A percentile compares a stretch with the other conserved stretches of the same genome.
phyloP scores from a whole-genome alignment of 2,329 filamentous ascomycete genomes.

The Fusarium zealandicum region DNA sequence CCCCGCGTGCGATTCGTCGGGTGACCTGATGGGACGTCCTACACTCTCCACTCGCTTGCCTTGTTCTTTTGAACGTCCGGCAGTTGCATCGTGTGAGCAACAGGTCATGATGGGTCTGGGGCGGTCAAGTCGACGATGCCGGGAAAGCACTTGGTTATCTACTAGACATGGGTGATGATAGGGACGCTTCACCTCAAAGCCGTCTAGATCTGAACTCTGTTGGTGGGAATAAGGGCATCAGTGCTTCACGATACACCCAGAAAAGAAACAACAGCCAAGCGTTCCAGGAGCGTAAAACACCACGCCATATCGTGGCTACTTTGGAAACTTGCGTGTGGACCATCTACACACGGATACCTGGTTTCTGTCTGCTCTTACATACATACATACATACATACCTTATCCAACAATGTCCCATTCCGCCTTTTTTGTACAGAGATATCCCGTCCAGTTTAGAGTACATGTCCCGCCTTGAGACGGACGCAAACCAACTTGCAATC shows the following conservation, averaged over 20 bases:
- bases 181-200: too few species aligned
- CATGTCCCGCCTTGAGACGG: too few species aligned
- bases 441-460: neutral
- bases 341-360: slow-evolving; percentile 7
- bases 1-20: slow-evolving; percentile 33
- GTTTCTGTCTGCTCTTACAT: neutral
- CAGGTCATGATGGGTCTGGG: slow-evolving; percentile 26
- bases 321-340: slow-evolving; percentile 1
- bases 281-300: too few species aligned
- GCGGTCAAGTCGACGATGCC: slow-evolving; percentile 13
- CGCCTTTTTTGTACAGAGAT: slow-evolving; percentile 29
- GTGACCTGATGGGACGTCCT: slow-evolving; percentile 5
- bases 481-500: neutral
- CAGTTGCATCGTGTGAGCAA: slow-evolving; percentile 27
- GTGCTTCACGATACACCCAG: too few species aligned
- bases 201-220: too few species aligned
- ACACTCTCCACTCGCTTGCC: too few species aligned
- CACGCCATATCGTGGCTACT: too few species aligned
- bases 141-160: too few species aligned
- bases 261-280: too few species aligned
- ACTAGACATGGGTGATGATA: too few species aligned
- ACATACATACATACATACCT: slow-evolving; percentile 7
- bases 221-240: neutral
- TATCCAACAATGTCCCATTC: slow-evolving; percentile 4
- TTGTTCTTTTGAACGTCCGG: too few species aligned